phyloP scores from a whole-genome alignment of 352 stramenopile genomes.

The Phytophthora pseudosyringae region DNA sequence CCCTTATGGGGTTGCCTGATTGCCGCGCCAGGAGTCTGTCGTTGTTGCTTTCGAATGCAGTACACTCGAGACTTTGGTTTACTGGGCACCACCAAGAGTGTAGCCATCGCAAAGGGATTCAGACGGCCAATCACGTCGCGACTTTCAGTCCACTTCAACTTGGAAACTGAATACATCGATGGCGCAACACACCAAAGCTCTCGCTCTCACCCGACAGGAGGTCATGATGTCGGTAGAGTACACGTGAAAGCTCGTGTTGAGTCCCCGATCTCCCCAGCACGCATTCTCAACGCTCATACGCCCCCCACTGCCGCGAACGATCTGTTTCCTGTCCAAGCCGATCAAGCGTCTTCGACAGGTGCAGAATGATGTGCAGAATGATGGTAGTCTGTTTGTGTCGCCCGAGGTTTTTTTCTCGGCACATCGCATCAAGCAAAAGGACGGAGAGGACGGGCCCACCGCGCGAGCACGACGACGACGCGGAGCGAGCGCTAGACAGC shows the following conservation, averaged over 20 bases:
- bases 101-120: background rate
- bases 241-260: background rate
- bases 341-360: conserved; percentile 1
- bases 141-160: conserved; percentile 13
- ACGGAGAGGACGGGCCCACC: background rate
- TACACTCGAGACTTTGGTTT: no score
- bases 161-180: background rate
- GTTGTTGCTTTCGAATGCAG: no score
- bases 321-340: conserved; percentile 15
- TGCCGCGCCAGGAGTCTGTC: no score
- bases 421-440: conserved; percentile 15
- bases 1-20: no score
- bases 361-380: conserved; percentile 8
- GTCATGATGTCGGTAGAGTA: no score
- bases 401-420: conserved; percentile 7
- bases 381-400: background rate
- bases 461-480: background rate
- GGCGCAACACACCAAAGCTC: no score
- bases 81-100: no score
- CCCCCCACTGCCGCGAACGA: background rate
- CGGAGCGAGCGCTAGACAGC: conserved; percentile 1
- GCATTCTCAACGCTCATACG: background rate
- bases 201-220: background rate
- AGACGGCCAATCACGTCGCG: conserved; percentile 5
- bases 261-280: background rate